A percentile compares a stretch with the other conserved stretches of the same genome.
Evolutionary conservation across 2,329 filamentous ascomycete species (phyloP).

Genomic region (Trichoderma arundinaceum): DNA sequence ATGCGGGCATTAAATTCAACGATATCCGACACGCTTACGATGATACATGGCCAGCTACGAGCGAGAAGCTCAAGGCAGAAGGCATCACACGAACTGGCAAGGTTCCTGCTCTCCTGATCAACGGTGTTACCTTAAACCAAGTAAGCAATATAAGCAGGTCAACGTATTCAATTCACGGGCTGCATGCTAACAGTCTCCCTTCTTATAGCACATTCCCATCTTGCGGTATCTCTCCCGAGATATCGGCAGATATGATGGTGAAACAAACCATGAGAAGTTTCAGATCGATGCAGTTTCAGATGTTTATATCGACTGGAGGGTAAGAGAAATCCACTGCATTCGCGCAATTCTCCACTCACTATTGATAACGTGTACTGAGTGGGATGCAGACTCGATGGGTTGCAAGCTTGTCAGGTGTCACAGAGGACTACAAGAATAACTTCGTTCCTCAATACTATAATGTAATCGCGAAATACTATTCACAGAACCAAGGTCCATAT

Average conservation of each 20-base stretch:
- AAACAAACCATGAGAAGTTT: conserved; percentile 46
- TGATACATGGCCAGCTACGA: conserved; percentile 34
- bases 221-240: conserved; percentile 47
- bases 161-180: conserved; percentile 38
- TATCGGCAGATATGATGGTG: conserved; percentile 45
- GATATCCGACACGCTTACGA: conserved; percentile 40
- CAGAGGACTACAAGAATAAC: conserved; percentile 43
- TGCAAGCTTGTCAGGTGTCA: conserved; percentile 37
- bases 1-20: conserved; percentile 36
- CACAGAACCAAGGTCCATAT: conserved; percentile 42
- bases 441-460: conserved; percentile 42
- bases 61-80: conserved; percentile 39
- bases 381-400: conserved; percentile 38
- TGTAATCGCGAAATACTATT: conserved; percentile 41
- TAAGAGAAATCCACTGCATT: conserved; percentile 34
- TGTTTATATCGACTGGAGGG: conserved; percentile 49
- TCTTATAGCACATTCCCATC: conserved; percentile 37
- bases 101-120: conserved; percentile 46
- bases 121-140: conserved; percentile 40
- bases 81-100: conserved; percentile 42
- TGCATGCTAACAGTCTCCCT: neutral
- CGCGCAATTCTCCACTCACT: neutral
- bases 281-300: conserved; percentile 46
- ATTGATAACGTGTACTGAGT: no score
- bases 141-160: neutral